A percentile compares a stretch with the other conserved stretches of the same genome.
These are phyloP conservation scores for Pyrenula massariospora DNA, from an alignment of 495 filamentous ascomycete species.

Conservation along the genomic window DNA sequence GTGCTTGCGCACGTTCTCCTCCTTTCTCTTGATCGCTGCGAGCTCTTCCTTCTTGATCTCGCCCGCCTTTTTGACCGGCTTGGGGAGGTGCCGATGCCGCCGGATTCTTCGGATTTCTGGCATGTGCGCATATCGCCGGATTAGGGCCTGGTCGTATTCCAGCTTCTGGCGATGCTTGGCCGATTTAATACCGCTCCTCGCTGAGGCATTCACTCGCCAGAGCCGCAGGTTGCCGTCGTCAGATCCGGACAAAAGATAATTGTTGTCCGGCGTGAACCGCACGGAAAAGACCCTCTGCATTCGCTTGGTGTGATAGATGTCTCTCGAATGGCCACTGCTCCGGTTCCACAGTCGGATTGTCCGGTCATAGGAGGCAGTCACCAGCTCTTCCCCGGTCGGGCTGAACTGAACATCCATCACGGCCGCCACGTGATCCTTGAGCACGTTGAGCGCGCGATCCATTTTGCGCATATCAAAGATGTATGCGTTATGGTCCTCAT, in stretches of 20 bases:
- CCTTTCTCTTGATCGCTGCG: slow-evolving; percentile 69
- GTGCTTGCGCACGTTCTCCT: slow-evolving; percentile 92
- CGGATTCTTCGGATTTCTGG: slow-evolving; percentile 87
- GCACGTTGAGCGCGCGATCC: slow-evolving; percentile 73
- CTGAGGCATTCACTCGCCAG: slow-evolving; percentile 83
- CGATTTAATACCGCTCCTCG: slow-evolving; percentile 74
- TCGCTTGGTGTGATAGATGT: slow-evolving; percentile 94
- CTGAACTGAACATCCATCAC: slow-evolving; percentile 96
- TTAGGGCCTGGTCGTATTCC: slow-evolving; percentile 83
- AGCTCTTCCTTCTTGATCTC: slow-evolving; percentile 95
- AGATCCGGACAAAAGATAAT: slow-evolving; percentile 73
- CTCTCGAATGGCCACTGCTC: slow-evolving; percentile 68
- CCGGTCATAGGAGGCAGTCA: slow-evolving; percentile 79
- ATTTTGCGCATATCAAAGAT: slow-evolving; percentile 84
- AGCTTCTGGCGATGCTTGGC: slow-evolving; percentile 70
- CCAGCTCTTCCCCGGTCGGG: slow-evolving; percentile 88
- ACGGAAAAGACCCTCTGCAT: slow-evolving; percentile 93
- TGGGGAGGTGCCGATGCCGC: slow-evolving; percentile 82
- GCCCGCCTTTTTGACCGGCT: slow-evolving; percentile 90
- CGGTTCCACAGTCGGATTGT: slow-evolving; percentile 73
- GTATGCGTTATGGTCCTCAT: slow-evolving; percentile 69
- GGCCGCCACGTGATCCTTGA: slow-evolving; percentile 90
- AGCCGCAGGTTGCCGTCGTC: slow-evolving; percentile 92
- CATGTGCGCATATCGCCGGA: slow-evolving; percentile 84
- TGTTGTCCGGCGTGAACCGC: slow-evolving; percentile 76